A percentile compares a stretch with the other conserved stretches of the same genome.
Conservation (phyloP, 177 flowering plant genomes). For the Vitis hybrid region DNA sequence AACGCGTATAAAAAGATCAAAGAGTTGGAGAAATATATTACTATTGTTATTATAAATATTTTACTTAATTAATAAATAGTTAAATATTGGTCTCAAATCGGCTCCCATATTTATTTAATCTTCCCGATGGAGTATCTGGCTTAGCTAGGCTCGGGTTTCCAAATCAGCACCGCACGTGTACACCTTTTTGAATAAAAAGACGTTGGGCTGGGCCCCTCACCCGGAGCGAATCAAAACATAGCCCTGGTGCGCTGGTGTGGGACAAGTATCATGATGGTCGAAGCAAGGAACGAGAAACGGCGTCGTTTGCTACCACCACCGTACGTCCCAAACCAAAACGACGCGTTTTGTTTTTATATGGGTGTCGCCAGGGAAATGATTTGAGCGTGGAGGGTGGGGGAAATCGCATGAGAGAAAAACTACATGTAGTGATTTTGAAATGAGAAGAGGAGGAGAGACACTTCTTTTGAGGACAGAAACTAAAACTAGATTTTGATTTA, state of each 20-base stretch:
- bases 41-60: no score
- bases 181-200: slow-evolving; percentile 4
- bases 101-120: no score
- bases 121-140: no score
- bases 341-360: no score
- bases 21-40: no score
- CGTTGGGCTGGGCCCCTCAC: background rate
- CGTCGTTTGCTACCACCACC: no score
- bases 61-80: no score
- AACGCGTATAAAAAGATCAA: slow-evolving; percentile 10
- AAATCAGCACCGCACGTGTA: slow-evolving; percentile 26
- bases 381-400: background rate
- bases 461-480: background rate
- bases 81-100: no score
- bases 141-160: slow-evolving; percentile 13
- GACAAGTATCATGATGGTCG: background rate
- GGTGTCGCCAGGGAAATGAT: no score
- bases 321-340: no score
- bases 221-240: background rate
- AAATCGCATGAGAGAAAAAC: background rate
- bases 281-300: no score
- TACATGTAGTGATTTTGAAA: background rate
- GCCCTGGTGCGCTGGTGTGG: slow-evolving; percentile 3
- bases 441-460: background rate
- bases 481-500: background rate